These are phyloP conservation scores for Linnemannia elongata DNA, from an alignment of 192 early-diverging fungal species.

Conservation along the genomic window DNA sequence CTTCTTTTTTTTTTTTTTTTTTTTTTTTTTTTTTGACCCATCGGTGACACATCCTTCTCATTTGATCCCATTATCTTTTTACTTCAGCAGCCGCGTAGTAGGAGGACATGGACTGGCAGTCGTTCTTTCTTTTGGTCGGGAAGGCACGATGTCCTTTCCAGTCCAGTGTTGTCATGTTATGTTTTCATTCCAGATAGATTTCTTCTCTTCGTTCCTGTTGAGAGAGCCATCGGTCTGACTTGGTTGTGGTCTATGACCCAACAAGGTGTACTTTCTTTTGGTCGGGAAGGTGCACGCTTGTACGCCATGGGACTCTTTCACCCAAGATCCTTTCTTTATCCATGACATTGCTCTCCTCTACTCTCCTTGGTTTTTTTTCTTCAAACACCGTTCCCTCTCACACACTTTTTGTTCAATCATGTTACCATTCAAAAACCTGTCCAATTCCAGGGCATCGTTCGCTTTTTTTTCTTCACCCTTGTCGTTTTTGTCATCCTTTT, in stretches of 20 bases:
- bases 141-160: constrained; percentile 3
- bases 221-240: background rate
- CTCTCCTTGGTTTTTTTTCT: too few relatives aligned
- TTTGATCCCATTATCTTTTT: background rate
- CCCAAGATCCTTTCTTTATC: background rate
- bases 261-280: constrained; percentile 31
- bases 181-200: background rate
- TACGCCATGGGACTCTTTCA: background rate
- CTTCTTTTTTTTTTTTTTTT: constrained; percentile 21
- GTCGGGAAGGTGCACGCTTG: constrained; percentile 34
- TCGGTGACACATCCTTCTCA: background rate
- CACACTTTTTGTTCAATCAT: constrained; percentile 7
- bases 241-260: background rate
- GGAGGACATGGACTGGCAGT: background rate
- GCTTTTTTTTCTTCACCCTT: background rate
- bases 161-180: background rate
- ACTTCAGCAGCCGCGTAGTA: background rate
- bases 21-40: constrained; percentile 9
- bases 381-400: background rate
- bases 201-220: background rate
- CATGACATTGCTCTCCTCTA: background rate
- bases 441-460: background rate
- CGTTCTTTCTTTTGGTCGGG: constrained; percentile 52
- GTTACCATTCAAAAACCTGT: constrained; percentile 37
- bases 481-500: constrained; percentile 6